Percentiles rank a stretch among this genome's conserved stretches.
Conservation (phyloP, 805 yeast genomes). For the Saccharomyces mikatae region DNA sequence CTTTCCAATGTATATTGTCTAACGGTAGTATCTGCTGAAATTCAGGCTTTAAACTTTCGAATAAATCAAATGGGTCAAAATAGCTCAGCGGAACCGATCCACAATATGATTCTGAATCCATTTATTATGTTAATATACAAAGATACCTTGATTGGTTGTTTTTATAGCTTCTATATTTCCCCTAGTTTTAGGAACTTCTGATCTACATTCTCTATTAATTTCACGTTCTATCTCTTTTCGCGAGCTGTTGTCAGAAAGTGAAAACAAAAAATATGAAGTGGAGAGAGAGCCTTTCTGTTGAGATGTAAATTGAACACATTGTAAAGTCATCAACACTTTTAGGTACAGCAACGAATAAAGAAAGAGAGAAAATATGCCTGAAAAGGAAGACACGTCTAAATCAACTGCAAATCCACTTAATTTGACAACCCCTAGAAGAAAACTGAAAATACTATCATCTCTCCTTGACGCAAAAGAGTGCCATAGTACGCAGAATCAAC, state of each 20-base stretch:
- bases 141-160: neutral
- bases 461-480: neutral
- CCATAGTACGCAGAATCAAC: neutral
- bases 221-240: neutral
- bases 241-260: neutral
- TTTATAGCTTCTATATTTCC: neutral
- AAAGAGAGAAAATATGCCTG: neutral
- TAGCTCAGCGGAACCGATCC: slow-evolving; percentile 19
- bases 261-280: neutral
- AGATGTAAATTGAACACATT: neutral
- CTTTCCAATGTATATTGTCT: slow-evolving; percentile 28
- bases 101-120: neutral
- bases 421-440: neutral
- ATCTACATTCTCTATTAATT: neutral
- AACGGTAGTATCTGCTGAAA: slow-evolving; percentile 24
- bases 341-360: neutral
- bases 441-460: neutral
- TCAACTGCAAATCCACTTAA: neutral
- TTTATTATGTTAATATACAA: neutral
- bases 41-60: slow-evolving; percentile 25
- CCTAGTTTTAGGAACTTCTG: neutral
- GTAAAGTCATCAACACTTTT: neutral
- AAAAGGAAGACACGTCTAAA: neutral
- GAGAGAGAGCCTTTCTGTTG: neutral
- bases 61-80: slow-evolving; percentile 31